Percentiles rank a stretch among this genome's conserved stretches.
phyloP scores from a whole-genome alignment of 2,329 filamentous ascomycete genomes.

The Alternaria postmessia region DNA sequence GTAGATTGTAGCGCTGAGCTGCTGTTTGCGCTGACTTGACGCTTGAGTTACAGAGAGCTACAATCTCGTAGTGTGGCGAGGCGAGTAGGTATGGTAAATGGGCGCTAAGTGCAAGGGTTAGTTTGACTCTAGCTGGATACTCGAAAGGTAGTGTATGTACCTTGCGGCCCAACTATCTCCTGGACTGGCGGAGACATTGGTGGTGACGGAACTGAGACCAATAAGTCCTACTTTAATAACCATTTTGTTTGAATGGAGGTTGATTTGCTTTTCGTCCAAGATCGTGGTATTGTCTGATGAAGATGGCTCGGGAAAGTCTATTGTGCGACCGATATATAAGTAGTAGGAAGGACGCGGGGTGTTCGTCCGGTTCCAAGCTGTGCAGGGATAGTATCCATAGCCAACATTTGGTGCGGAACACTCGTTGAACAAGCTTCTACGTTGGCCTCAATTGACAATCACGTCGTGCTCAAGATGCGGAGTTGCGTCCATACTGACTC shows the following conservation, averaged over 20 bases:
- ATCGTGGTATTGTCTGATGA: neutral
- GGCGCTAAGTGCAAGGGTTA: neutral
- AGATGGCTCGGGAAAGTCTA: neutral
- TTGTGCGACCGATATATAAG: neutral
- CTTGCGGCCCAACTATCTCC: slow-evolving; percentile 33
- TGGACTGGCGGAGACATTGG: slow-evolving; percentile 7
- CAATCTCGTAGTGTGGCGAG: slow-evolving; percentile 7
- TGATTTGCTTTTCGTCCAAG: neutral
- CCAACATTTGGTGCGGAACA: neutral
- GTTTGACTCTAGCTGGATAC: neutral
- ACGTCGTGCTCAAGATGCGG: too few species aligned
- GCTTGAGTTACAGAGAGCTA: slow-evolving; percentile 43
- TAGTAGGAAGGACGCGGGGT: neutral
- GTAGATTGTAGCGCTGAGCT: neutral
- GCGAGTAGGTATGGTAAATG: neutral
- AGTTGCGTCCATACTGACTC: neutral
- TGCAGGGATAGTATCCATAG: neutral
- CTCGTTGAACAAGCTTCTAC: neutral
- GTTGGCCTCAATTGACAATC: too few species aligned
- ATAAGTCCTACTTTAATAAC: neutral
- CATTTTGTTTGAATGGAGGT: neutral
- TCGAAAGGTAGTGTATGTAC: neutral
- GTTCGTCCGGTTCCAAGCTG: neutral
- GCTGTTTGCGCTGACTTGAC: neutral
- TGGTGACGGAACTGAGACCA: slow-evolving; percentile 26